Evolutionary conservation across 345 rosid genomes (phyloP).

Genomic region (Excoecaria agallocha): DNA sequence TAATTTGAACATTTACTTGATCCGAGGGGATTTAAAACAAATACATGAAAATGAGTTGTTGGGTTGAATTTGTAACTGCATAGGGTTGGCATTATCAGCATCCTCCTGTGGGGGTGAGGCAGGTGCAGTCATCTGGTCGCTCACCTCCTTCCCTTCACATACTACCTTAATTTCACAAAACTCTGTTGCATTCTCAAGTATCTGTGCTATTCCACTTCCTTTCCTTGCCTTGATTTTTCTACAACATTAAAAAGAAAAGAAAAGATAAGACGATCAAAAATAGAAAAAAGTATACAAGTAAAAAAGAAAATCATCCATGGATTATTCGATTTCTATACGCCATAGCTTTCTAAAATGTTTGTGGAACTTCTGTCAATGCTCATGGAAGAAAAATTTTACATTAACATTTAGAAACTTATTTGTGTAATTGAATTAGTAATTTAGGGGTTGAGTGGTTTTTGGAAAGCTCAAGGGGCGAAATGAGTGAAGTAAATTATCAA

Average conservation of each 20-base stretch:
- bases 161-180: conserved; percentile 54
- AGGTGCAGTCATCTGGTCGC: conserved; percentile 25
- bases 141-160: conserved; percentile 61
- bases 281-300: no score
- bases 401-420: no score
- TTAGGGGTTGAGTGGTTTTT: no score
- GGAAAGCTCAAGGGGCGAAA: no score
- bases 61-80: background rate
- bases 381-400: no score
- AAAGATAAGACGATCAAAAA: no score
- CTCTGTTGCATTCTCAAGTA: conserved; percentile 45
- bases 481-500: no score
- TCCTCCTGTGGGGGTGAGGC: conserved; percentile 7
- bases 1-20: background rate
- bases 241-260: background rate
- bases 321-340: no score
- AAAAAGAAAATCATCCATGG: background rate
- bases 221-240: conserved; percentile 51
- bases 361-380: no score
- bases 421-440: no score
- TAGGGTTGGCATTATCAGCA: background rate
- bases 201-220: conserved; percentile 49
- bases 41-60: conserved; percentile 15
- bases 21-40: conserved; percentile 16
- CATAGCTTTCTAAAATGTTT: no score